Percentiles rank a stretch among this genome's conserved stretches.
phyloP scores from a whole-genome alignment of 1,139 yeast genomes.

The Meyerozyma athensensis region DNA sequence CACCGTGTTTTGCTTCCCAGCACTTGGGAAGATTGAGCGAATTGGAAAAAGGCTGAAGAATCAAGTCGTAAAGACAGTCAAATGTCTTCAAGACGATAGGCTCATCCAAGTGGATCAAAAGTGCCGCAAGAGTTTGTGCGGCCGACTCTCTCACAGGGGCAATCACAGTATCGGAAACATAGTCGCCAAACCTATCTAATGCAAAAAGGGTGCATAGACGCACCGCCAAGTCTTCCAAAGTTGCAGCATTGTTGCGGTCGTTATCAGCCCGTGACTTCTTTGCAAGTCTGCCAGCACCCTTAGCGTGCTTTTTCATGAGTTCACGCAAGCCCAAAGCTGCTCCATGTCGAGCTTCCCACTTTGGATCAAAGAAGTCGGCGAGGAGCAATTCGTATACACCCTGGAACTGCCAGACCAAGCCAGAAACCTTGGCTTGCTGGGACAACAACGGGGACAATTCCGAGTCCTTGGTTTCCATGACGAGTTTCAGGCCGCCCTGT shows the following conservation, averaged over 20 bases:
- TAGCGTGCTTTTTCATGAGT: constrained; percentile 77
- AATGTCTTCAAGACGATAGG: constrained; percentile 59
- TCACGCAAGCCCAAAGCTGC: constrained; percentile 92
- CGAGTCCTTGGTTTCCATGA: constrained; percentile 72
- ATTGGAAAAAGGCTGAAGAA: constrained; percentile 52
- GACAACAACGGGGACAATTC: constrained; percentile 68
- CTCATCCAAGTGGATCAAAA: constrained; percentile 62
- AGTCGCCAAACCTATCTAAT: constrained; percentile 93
- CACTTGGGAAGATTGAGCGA: constrained; percentile 34
- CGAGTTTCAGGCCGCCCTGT: constrained; percentile 74
- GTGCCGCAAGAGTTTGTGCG: constrained; percentile 91
- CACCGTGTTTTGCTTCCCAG: constrained; percentile 99
- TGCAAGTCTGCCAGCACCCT: constrained; percentile 77
- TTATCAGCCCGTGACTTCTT: constrained; percentile 62
- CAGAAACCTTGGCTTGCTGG: constrained; percentile 71
- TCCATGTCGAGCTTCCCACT: constrained; percentile 97
- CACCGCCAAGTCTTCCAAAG: constrained; percentile 85
- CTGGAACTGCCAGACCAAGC: constrained; percentile 90
- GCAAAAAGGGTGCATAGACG: constrained; percentile 84
- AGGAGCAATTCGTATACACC: constrained; percentile 88
- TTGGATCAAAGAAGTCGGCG: constrained; percentile 75
- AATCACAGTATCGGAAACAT: constrained; percentile 94
- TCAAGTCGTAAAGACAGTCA: constrained; percentile 59
- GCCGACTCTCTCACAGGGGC: constrained; percentile 98
- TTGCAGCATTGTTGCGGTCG: constrained; percentile 55